A percentile compares a stretch with the other conserved stretches of the same genome.
Evolutionary conservation across 306 rosid genomes (phyloP).

Genomic region (Hylodesmum podocarpum): DNA sequence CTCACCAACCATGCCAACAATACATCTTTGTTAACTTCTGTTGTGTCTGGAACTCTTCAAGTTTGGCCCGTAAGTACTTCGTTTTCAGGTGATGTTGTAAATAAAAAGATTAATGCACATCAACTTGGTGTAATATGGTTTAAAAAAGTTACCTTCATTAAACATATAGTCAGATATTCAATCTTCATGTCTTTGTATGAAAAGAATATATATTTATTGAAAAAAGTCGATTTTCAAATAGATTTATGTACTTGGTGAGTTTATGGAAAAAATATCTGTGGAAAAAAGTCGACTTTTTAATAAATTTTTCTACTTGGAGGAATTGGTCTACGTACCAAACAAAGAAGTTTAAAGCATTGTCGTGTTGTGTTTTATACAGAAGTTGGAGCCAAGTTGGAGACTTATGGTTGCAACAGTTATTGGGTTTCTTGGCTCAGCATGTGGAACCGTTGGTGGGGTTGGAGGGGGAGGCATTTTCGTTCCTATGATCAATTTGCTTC

Average conservation of each 20-base stretch:
- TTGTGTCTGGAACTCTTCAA: slow-evolving; percentile 25
- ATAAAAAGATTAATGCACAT: not conserved
- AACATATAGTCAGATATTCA: no score
- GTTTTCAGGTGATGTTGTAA: not conserved
- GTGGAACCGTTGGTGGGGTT: slow-evolving; percentile 94
- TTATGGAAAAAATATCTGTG: no score
- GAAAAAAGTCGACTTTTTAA: no score
- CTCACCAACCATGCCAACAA: slow-evolving; percentile 27
- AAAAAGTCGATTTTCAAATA: no score
- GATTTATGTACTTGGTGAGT: no score
- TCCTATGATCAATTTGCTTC: slow-evolving; percentile 86
- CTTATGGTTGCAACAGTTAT: slow-evolving; percentile 70
- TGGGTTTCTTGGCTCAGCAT: slow-evolving; percentile 88
- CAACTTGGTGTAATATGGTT: no score
- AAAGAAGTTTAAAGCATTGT: not conserved
- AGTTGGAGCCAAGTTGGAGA: slow-evolving; percentile 68
- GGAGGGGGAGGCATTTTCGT: slow-evolving; percentile 98
- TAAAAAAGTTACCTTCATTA: no score
- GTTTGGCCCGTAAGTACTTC: slow-evolving; percentile 75
- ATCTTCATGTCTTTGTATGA: no score
- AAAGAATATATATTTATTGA: no score
- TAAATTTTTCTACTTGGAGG: no score
- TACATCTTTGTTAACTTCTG: not conserved
- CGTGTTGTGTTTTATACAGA: slow-evolving; percentile 43
- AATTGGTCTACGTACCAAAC: not conserved